Base-by-base conservation (phyloP, 2,329 filamentous ascomycete genomes). In the Tricladium varicosporioides region DNA sequence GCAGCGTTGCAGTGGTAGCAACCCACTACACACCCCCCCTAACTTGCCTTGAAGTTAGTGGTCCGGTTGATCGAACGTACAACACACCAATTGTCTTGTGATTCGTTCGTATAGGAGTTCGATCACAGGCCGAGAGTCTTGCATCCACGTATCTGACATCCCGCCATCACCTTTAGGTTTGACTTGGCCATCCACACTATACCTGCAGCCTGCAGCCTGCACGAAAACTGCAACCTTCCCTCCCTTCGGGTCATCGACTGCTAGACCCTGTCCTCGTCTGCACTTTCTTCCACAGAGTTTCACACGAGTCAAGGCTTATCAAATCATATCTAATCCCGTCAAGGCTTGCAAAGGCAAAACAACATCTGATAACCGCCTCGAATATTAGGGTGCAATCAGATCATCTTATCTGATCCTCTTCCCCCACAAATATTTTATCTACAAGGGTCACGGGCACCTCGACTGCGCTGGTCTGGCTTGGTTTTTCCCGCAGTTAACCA, bases 331-430 rank as follows among this genome's bases (percentile, higher is more conserved):
- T 36, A n/a, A 40, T 51, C 33, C 16, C 33, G 40, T n/a, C 48
- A 40, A 9, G 31, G 9, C 13, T 27, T 13, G 18, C 22, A 8
- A n/a, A 27, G 19, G 22, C 22, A 27, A 27, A 27, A 27, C 22
- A 27, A 27, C 22, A 51, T n/a, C 15, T 46, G 43, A 46, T 46
- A 46, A 46, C 43, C 13, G 43, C 15, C 43, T 22, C n/a, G 15
- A 22, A 46, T 16, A 16, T 11, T 15, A n/a, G 15, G 43, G 43
- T 44, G 40, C 33, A 54, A 60, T 60, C 60, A 60, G 60, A 60
- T 60, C 58, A 63, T 61, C 60, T 63, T 60, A 55, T 56, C 51
- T 42, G 51, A 54, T 53, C 46, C 13, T 15, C 27, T 13, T 47
- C 9, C 46, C 22, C 10, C 10, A 43, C 52, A 48, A 27, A 11